phyloP scores from a whole-genome alignment of 331 rosid genomes.

The Prunus yedoensis region DNA sequence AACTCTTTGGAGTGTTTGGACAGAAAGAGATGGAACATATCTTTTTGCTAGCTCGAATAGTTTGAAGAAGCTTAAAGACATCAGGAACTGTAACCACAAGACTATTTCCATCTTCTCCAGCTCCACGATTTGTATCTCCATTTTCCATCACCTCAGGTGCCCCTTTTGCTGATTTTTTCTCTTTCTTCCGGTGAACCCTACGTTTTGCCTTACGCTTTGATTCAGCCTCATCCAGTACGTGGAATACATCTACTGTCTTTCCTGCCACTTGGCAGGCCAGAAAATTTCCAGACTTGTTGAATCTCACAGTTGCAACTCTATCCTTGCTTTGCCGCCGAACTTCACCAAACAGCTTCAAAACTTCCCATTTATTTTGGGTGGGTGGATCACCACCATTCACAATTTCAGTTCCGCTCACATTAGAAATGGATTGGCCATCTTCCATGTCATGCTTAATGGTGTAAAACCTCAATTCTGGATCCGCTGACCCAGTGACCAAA shows the following conservation, averaged over 20 bases:
- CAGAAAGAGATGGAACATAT: constrained; percentile 86
- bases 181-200: constrained; percentile 79
- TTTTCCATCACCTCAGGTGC: constrained; percentile 40
- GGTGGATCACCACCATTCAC: constrained; percentile 40
- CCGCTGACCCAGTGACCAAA: constrained; percentile 88
- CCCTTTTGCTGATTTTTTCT: constrained; percentile 68
- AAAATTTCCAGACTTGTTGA: constrained; percentile 76
- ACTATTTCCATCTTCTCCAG: constrained; percentile 47
- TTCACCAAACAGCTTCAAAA: constrained; percentile 81
- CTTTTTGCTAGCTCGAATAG: constrained; percentile 79
- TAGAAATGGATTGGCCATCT: constrained; percentile 38
- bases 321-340: constrained; percentile 75
- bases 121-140: constrained; percentile 40
- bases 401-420: constrained; percentile 27
- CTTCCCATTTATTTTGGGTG: constrained; percentile 64
- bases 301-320: constrained; percentile 82
- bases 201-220: constrained; percentile 88
- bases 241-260: constrained; percentile 73
- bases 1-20: constrained; percentile 69
- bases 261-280: constrained; percentile 95
- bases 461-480: constrained; percentile 80
- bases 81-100: constrained; percentile 56
- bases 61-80: constrained; percentile 82
- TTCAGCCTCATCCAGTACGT: constrained; percentile 76
- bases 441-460: constrained; percentile 47